Base-by-base conservation (phyloP, 306 rosid species). In the Vigna angularis region DNA sequence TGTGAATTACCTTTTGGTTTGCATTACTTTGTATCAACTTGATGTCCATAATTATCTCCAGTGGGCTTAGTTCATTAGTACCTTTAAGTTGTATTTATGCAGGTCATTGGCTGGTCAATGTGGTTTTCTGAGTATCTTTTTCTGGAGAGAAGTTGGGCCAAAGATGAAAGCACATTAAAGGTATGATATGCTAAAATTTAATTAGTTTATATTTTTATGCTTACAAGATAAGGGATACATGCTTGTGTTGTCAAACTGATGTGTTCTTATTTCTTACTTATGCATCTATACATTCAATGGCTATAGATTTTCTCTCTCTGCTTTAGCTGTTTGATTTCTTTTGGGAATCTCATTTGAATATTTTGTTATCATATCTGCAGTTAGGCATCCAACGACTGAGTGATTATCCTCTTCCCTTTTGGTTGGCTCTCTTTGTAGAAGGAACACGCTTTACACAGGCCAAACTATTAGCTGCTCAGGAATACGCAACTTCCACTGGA, bases 61-160 rank as follows among this genome's bases (percentile, higher is more conserved):
- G 16, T 45, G 16, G 50, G 16, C 5, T 3, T 11, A 11, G 16
- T 45, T 45, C 4, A 12, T 45, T 45, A 15, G 16, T 12, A 10
- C 49, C n/a, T n/a, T n/a, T 70, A 57, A 72, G 32, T 70, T 82
- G 55, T 59, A 63, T 71, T 24, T 67, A 48, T 83, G 84, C 89
- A 96, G 99, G 99, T 96, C 62, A 86, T 96, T 86, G 99, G 99
- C 75, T 96, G 99, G 99, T 96, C 99, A 67, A 96, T 96, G 99
- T 93, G 97, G 98, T 96, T 96, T 85, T 90, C 97, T 63, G 99
- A 93, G 81, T 96, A 96, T 79, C 96, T 96, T 82, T 96, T 93
- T 73, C 75, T 96, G 85, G 99, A 93, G 89, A 93, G 99, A 90
- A 96, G 82, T 77, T 96, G 99, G 99, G 97, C 90, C 63, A 91